Percentiles rank a stretch among this genome's conserved stretches.
These are phyloP conservation scores for Xylaria hypoxylon DNA, from an alignment of 2,329 filamentous ascomycete genomes.

Conservation along the genomic window DNA sequence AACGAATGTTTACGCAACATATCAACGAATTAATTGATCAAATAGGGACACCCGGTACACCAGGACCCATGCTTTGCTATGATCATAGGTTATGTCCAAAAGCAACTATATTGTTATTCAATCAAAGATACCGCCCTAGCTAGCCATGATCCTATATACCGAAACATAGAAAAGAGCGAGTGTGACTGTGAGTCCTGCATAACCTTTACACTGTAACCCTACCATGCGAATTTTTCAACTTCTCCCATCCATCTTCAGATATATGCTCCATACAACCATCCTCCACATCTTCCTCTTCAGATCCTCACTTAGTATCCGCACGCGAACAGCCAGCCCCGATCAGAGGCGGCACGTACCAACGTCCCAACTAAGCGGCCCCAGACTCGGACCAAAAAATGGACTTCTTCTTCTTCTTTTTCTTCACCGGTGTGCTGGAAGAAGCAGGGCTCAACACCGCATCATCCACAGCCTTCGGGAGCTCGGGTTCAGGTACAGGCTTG, in stretches of 20 bases:
- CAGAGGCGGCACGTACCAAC: no score
- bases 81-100: not conserved
- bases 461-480: not conserved
- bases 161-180: constrained; percentile 7
- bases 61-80: not conserved
- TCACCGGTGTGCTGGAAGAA: not conserved
- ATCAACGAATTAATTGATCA: not conserved
- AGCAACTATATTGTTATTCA: not conserved
- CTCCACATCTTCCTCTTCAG: not conserved
- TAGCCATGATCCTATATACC: not conserved
- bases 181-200: not conserved
- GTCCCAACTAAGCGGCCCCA: no score
- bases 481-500: not conserved
- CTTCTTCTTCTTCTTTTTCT: constrained; percentile 32
- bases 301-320: not conserved
- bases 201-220: not conserved
- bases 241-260: not conserved
- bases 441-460: constrained; percentile 5
- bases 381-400: constrained; percentile 8
- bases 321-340: not conserved
- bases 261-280: not conserved
- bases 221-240: no score
- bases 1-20: not conserved
- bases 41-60: not conserved
- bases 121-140: not conserved